Evolutionary conservation across 768 basidiomycete genomes (phyloP).

Genomic region (Lactifluus hygrophoroides): DNA sequence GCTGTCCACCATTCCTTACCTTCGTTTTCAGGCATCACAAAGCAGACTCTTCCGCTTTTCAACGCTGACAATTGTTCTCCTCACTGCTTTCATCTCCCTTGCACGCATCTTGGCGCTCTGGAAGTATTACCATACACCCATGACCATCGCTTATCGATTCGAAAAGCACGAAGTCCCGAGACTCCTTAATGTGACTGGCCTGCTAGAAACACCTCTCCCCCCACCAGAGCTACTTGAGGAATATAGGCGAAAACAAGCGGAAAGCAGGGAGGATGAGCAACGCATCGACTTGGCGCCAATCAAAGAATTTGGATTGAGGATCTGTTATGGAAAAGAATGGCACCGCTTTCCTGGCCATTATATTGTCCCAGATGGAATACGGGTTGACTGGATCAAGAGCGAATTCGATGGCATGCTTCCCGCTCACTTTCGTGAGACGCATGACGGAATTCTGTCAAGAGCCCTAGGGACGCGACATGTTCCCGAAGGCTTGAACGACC

Average conservation of each 20-base stretch:
- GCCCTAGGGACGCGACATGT: conserved; percentile 53
- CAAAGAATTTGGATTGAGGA: conserved; percentile 54
- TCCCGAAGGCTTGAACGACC: conserved; percentile 71
- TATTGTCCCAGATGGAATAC: conserved; percentile 73
- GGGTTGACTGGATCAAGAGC: conserved; percentile 85
- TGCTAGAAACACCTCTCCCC: conserved; percentile 42
- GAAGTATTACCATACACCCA: conserved; percentile 86
- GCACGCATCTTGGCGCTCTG: conserved; percentile 76
- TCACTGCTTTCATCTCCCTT: conserved; percentile 60
- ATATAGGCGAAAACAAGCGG: conserved; percentile 23
- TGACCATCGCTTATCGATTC: conserved; percentile 60
- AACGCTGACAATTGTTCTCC: conserved; percentile 62
- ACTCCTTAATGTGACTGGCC: conserved; percentile 63
- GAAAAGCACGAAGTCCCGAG: conserved; percentile 74
- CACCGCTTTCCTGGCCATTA: conserved; percentile 88
- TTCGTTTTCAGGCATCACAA: conserved; percentile 55
- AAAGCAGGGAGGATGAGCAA: conserved; percentile 32
- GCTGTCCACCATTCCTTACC: neutral
- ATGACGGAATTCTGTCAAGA: conserved; percentile 38
- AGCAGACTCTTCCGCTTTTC: conserved; percentile 66
- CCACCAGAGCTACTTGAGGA: conserved; percentile 36
- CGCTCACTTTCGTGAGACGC: conserved; percentile 55
- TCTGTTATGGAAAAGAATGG: conserved; percentile 96
- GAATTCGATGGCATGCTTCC: conserved; percentile 88
- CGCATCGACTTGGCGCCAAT: conserved; percentile 63